Base-by-base conservation (phyloP, 768 basidiomycete species). In the Asterophora lycoperdoides region DNA sequence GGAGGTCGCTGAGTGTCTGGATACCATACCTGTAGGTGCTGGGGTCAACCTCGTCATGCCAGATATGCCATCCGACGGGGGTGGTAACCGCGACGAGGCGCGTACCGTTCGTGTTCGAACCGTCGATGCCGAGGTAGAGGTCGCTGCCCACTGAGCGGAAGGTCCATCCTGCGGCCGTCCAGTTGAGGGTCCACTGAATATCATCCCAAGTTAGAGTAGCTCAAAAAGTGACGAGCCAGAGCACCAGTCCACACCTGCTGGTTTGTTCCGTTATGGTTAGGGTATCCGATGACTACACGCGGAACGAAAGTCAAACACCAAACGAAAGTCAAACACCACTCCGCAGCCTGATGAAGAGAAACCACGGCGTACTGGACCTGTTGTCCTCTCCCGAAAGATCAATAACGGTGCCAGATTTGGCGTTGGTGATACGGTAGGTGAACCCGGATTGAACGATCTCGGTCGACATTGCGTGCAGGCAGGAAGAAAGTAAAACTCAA, bases 311-410 rank as follows among this genome's bases (percentile, higher is more conserved):
- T 45, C 40, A 40, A 34, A 9, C n/a, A n/a, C n/a, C n/a, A n/a
- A 38, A 15, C 28, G 18, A 19, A 29, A 20, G 8, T 45, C 40
- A 40, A 34, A 9, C n/a, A 18, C 20, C 8, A 34, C 4, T 17
- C 15, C 18, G 43, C 38, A 6, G 23, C n/a, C n/a, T n/a, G 4
- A 29, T 37, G 34, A 26, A 10, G 6, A 14, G 38, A 17, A 23
- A 32, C 23, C 23, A 45, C 30, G 4, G 64, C 75, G 20, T 49
- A 78, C 78, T 69, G 41, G 77, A 69, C 7, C 39, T 59, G 49
- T 76, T 70, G 58, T 83, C 80, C 7, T 49, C 66, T 3, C 73
- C 79, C 14, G 81, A 83, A 48, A 83, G 69, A 56, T 84, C 80
- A 19, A 81, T 53, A 20, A 71, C 76, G 4, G 75, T 83, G 2